A percentile compares a stretch with the other conserved stretches of the same genome.
phyloP scores from a whole-genome alignment of 1,284 basidiomycete species.

The Trametes versicolor region DNA sequence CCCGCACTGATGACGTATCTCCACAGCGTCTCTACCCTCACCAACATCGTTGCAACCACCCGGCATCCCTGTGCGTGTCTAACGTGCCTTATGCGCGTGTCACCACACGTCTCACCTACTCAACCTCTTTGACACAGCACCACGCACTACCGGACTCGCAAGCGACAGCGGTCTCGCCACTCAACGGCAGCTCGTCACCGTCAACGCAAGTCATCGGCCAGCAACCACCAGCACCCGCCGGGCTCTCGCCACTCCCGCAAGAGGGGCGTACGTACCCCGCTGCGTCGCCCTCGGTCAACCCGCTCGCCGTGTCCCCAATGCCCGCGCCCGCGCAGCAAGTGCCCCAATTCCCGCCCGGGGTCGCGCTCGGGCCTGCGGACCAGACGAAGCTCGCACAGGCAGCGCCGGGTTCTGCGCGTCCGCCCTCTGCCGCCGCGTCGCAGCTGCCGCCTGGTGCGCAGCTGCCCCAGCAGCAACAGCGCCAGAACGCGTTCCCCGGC shows the following conservation, averaged over 20 bases:
- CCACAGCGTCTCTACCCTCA: conserved; percentile 37
- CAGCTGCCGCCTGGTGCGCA: conserved; percentile 43
- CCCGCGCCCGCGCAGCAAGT: conserved; percentile 43
- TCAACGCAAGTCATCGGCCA: conserved; percentile 19
- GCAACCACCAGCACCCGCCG: conserved; percentile 37
- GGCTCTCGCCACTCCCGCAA: conserved; percentile 66
- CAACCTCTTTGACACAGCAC: conserved; percentile 29
- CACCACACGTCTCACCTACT: conserved; percentile 6
- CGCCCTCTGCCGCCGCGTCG: conserved; percentile 45
- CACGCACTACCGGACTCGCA: conserved; percentile 40
- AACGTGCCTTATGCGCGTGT: conserved; percentile 21
- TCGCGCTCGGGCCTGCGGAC: conserved; percentile 59
- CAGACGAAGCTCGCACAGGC: conserved; percentile 31
- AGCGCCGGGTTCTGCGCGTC: conserved; percentile 38
- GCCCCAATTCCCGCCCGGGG: conserved; percentile 75
- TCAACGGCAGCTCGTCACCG: conserved; percentile 36
- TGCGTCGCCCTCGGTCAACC: conserved; percentile 39
- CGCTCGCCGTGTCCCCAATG: conserved; percentile 40
- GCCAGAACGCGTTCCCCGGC: conserved; percentile 72
- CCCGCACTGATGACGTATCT: conserved; percentile 15
- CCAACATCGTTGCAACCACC: conserved; percentile 36
- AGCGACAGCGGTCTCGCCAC: conserved; percentile 28
- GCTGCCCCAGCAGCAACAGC: conserved; percentile 41
- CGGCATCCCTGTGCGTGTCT: conserved; percentile 33
- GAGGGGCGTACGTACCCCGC: conserved; percentile 63